These are phyloP conservation scores for Xylaria arbuscula DNA, from an alignment of 2,329 filamentous ascomycete species.

Conservation along the genomic window DNA sequence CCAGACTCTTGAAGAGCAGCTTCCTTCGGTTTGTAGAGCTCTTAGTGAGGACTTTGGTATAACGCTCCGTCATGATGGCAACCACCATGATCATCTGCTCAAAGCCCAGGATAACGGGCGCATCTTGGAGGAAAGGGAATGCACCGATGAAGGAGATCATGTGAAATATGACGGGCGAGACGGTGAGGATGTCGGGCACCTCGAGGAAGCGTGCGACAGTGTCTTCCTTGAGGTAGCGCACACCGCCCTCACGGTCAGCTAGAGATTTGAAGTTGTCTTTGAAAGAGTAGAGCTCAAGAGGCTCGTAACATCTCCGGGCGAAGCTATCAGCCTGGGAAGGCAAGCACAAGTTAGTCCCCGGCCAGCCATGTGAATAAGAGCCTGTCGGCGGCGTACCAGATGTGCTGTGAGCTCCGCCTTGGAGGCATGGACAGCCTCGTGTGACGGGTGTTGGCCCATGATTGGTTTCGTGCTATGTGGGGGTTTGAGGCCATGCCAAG, in stretches of 20 bases:
- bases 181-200: conserved; percentile 75
- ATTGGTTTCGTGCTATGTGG: conserved; percentile 49
- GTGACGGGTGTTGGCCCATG: conserved; percentile 66
- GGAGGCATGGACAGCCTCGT: conserved; percentile 57
- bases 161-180: conserved; percentile 76
- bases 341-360: conserved; percentile 13
- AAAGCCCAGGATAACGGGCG: conserved; percentile 75
- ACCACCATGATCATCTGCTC: conserved; percentile 78
- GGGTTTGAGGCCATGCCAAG: conserved; percentile 44
- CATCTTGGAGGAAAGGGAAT: conserved; percentile 78
- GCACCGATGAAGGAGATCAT: conserved; percentile 77
- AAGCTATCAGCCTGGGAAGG: conserved; percentile 67
- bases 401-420: conserved; percentile 63
- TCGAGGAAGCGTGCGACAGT: conserved; percentile 78
- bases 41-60: conserved; percentile 70
- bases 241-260: conserved; percentile 70
- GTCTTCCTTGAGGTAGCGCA: conserved; percentile 76
- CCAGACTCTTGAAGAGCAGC: conserved; percentile 76
- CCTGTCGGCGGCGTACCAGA: conserved; percentile 56
- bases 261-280: conserved; percentile 78
- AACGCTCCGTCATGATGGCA: conserved; percentile 77
- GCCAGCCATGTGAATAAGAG: not conserved
- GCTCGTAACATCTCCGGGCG: conserved; percentile 75
- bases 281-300: conserved; percentile 78
- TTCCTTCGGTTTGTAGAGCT: conserved; percentile 69